Percentiles rank a stretch among this genome's conserved stretches.
These are phyloP conservation scores for Termitomyces sp. DNA, from an alignment of 768 basidiomycete species.

Conservation along the genomic window DNA sequence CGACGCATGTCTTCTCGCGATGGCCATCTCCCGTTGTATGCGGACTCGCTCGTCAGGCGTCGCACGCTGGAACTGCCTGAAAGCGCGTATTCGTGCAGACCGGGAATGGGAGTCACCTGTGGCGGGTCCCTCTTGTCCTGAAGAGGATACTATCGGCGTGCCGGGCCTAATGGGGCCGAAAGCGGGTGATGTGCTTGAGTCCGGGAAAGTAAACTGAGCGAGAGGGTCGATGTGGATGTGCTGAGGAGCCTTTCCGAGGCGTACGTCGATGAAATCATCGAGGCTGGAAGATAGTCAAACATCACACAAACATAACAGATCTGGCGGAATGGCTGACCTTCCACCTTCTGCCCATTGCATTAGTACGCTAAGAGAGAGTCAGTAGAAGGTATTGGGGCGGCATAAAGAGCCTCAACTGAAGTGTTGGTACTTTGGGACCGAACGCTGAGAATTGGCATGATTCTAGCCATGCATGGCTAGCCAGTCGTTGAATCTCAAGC, in stretches of 20 bases:
- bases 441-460: constrained; percentile 80
- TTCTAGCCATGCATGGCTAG: constrained; percentile 87
- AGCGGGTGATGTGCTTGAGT: constrained; percentile 15
- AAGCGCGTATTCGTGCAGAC: constrained; percentile 70
- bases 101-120: constrained; percentile 43
- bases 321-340: constrained; percentile 28
- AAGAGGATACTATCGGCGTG: constrained; percentile 9
- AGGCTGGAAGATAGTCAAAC: constrained; percentile 35
- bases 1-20: constrained; percentile 21
- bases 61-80: constrained; percentile 63
- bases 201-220: constrained; percentile 19
- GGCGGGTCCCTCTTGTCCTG: neutral
- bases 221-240: constrained; percentile 42
- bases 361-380: constrained; percentile 47
- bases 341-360: constrained; percentile 96
- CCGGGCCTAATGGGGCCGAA: constrained; percentile 17
- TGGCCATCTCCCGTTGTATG: constrained; percentile 47
- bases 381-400: neutral
- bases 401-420: constrained; percentile 56
- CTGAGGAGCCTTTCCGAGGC: constrained; percentile 57
- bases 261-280: constrained; percentile 81
- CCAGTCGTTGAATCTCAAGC: neutral
- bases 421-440: constrained; percentile 80
- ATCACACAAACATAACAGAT: neutral
- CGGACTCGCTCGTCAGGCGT: constrained; percentile 59